Evolutionary conservation across 352 stramenopile genomes (phyloP).

Genomic region (Phytophthora pini): DNA sequence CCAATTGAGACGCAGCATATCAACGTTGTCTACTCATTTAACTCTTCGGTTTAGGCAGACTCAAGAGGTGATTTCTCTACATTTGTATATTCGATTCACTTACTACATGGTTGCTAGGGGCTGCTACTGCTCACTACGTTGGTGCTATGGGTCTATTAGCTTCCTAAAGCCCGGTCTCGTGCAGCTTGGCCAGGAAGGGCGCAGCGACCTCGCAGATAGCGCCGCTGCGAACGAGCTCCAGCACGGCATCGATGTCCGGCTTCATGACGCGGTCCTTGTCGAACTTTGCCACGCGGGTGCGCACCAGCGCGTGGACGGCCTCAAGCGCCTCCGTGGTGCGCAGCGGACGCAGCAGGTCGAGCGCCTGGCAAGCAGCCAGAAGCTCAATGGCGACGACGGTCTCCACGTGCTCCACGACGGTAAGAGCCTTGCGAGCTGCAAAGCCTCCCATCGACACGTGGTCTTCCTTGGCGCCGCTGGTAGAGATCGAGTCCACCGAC

Average conservation of each 20-base stretch:
- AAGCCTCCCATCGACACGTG: conserved; percentile 92
- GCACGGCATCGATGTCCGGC: conserved; percentile 87
- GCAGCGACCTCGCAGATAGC: conserved; percentile 64
- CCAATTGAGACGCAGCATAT: too few relatives aligned
- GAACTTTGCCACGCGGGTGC: conserved; percentile 58
- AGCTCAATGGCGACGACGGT: conserved; percentile 90
- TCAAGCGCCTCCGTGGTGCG: conserved; percentile 85
- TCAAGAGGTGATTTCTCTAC: too few relatives aligned
- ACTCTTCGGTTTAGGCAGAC: too few relatives aligned
- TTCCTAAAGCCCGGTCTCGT: conserved; percentile 49
- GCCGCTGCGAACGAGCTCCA: conserved; percentile 80
- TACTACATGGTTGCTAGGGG: conserved; percentile 1
- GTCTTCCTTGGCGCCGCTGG: conserved; percentile 88
- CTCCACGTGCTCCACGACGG: conserved; percentile 88
- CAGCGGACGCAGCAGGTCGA: conserved; percentile 85
- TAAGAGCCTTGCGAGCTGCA: conserved; percentile 83
- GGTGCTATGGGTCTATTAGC: neutral
- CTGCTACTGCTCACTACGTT: neutral
- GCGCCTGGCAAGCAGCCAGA: conserved; percentile 85
- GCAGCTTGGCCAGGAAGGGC: conserved; percentile 63
- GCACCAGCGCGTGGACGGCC: conserved; percentile 81
- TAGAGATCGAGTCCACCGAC: conserved; percentile 91
- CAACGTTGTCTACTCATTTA: too few relatives aligned
- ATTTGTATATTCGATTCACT: too few relatives aligned
- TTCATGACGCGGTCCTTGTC: conserved; percentile 90